phyloP scores from a whole-genome alignment of 2,329 filamentous ascomycete genomes.

The Fusarium begoniae region DNA sequence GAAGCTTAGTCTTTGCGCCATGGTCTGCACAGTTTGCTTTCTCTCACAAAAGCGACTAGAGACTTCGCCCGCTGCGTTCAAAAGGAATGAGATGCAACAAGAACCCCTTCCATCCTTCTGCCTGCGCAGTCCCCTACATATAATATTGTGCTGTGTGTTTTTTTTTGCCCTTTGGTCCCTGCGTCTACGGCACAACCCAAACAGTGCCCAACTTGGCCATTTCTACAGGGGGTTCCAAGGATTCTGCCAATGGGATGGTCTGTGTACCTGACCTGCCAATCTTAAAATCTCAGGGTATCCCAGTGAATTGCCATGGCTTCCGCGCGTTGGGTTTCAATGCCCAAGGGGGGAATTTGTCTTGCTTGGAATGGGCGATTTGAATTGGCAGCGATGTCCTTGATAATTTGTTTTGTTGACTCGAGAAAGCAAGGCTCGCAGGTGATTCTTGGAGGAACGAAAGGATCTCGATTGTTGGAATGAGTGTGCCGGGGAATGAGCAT shows the following conservation, averaged over 20 bases:
- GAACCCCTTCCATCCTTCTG: not conserved
- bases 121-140: slow-evolving; percentile 10
- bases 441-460: not conserved
- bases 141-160: not conserved
- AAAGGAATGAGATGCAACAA: not conserved
- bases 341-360: slow-evolving; percentile 1
- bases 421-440: not conserved
- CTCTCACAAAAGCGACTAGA: slow-evolving; percentile 27
- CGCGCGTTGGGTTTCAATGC: slow-evolving; percentile 27
- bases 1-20: slow-evolving; percentile 40
- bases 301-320: not conserved
- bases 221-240: slow-evolving; percentile 15
- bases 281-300: slow-evolving; percentile 35
- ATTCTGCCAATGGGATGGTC: slow-evolving; percentile 12
- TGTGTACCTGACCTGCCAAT: slow-evolving; percentile 21
- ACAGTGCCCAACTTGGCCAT: slow-evolving; percentile 27
- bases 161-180: not conserved
- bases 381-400: not conserved
- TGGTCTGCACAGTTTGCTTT: slow-evolving; percentile 26
- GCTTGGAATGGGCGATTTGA: slow-evolving; percentile 14
- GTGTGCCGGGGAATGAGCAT: not conserved
- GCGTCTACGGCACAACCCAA: slow-evolving; percentile 6
- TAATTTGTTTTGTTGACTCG: not conserved
- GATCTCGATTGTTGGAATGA: slow-evolving; percentile 26
- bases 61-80: slow-evolving; percentile 27